Percentiles rank a stretch among this genome's conserved stretches.
Conservation (phyloP, 371 early-diverging fungal species). For the Choanephora cucurbitarum region DNA sequence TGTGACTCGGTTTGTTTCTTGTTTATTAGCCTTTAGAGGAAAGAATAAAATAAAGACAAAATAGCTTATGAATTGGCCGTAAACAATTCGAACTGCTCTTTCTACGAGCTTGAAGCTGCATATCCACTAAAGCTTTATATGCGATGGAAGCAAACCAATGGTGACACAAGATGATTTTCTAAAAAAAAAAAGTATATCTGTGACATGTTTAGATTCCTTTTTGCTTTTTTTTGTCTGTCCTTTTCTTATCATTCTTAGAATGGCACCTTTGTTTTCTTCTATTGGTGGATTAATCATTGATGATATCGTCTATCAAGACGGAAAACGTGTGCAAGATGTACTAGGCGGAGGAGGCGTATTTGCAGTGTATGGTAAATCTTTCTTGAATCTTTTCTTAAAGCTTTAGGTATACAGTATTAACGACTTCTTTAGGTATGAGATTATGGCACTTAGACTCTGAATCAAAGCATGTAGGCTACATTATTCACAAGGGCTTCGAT, state of each 20-base stretch:
- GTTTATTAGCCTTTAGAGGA: too few species aligned
- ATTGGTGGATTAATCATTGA: constrained; percentile 53
- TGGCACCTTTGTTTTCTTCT: constrained; percentile 24
- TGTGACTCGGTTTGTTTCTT: too few species aligned
- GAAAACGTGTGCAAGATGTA: constrained; percentile 29
- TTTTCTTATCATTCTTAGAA: background rate
- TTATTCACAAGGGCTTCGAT: constrained; percentile 47
- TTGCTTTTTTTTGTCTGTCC: too few species aligned
- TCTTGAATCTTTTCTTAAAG: background rate
- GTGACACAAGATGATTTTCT: too few species aligned
- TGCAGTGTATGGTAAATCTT: constrained; percentile 46
- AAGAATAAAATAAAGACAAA: too few species aligned
- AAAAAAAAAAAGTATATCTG: too few species aligned
- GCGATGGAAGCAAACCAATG: too few species aligned
- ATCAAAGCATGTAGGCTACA: constrained; percentile 36
- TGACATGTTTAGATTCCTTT: too few species aligned
- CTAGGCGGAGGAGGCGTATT: constrained; percentile 53
- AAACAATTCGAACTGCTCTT: too few species aligned
- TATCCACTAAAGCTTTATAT: too few species aligned
- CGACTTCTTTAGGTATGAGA: constrained; percentile 37
- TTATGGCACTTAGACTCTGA: constrained; percentile 30
- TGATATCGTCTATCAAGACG: constrained; percentile 45
- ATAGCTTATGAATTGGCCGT: too few species aligned
- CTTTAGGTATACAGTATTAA: background rate
- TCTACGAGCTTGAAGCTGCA: too few species aligned